Base-by-base conservation (phyloP, 1,139 yeast genomes). In the Nakaseomyces sp. region DNA sequence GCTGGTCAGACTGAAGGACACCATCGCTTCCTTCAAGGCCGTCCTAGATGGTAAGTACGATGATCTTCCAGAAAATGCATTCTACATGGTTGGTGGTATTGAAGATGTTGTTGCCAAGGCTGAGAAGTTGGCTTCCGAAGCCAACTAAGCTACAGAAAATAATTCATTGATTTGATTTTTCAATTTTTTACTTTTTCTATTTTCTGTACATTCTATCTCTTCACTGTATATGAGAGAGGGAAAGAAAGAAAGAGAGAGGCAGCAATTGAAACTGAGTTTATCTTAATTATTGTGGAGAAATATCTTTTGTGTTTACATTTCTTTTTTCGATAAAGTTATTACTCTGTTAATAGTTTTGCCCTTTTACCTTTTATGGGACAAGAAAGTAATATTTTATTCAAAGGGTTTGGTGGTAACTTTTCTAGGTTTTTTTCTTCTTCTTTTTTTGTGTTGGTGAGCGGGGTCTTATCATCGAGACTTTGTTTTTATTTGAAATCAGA, bases 31-130 rank as follows among this genome's bases (percentile, higher is more conserved):
- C 51, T 91, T 91, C 93, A 87, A 80, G 78, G 98, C 83, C 64
- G 96, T 91, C 63, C 82, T 91, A 67, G 97, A 80, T 43, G 98
- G 98, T 76, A 91, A 91, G 81, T 87, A 89, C 79, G 98, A 91
- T 72, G 81, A 83, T 77, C 82, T 91, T 68, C 98, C 98, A 70
- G 98, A 91, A 78, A 85, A 83, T 69, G 98, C 98, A 64, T 91
- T 91, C 95, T 91, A 91, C 76, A 91, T 91, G 98, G 97, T 89
- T 73, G 98, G 98, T 77, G 95, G 95, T 78, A 88, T 91, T 66
- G 96, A 88, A 72, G 98, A 91, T 73, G 97, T 81, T 65, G 73
- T 87, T 70, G 93, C 96, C 70, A 91, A 91, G 82, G 97, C 96
- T 69, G 97, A 89, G 75, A 88, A 89, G 79, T 73, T 91, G 72